phyloP scores from a whole-genome alignment of 2,329 filamentous ascomycete species.

The Hypoxylon sp. region DNA sequence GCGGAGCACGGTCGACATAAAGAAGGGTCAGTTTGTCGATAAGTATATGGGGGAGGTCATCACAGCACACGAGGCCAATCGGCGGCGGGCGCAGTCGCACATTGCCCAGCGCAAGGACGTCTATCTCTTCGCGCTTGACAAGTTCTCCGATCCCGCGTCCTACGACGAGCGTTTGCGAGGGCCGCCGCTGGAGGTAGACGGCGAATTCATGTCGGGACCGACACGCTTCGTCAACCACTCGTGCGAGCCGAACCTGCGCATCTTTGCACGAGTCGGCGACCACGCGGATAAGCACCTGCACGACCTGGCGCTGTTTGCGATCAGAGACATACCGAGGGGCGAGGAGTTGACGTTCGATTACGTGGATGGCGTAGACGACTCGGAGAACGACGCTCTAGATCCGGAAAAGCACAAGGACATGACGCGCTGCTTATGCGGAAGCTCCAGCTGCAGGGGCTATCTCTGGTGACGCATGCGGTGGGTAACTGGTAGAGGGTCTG shows the following conservation, averaged over 20 bases:
- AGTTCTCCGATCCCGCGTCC: constrained; percentile 70
- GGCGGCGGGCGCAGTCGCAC: constrained; percentile 65
- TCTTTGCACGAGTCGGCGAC: constrained; percentile 81
- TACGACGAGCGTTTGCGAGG: constrained; percentile 64
- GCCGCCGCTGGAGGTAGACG: constrained; percentile 68
- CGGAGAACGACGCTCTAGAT: constrained; percentile 58
- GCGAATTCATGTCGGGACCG: constrained; percentile 79
- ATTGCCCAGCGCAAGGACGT: constrained; percentile 72
- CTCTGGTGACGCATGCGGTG: constrained; percentile 67
- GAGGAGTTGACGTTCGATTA: constrained; percentile 85
- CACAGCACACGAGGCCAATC: constrained; percentile 68
- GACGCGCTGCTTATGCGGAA: constrained; percentile 69
- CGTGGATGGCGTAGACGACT: constrained; percentile 67
- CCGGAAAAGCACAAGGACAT: constrained; percentile 59
- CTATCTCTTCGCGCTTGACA: constrained; percentile 84
- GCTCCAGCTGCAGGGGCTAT: constrained; percentile 71
- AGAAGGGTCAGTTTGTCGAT: constrained; percentile 80
- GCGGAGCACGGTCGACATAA: constrained; percentile 68
- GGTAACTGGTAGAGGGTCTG: too few species aligned
- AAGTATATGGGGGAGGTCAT: constrained; percentile 78
- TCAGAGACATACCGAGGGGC: constrained; percentile 67
- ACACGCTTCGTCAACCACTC: constrained; percentile 86
- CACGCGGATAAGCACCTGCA: constrained; percentile 78
- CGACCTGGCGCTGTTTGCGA: constrained; percentile 79
- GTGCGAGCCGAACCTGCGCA: constrained; percentile 79